A percentile compares a stretch with the other conserved stretches of the same genome.
These are phyloP conservation scores for Kodamaea laetipori DNA, from an alignment of 805 yeast genomes.

Conservation along the genomic window DNA sequence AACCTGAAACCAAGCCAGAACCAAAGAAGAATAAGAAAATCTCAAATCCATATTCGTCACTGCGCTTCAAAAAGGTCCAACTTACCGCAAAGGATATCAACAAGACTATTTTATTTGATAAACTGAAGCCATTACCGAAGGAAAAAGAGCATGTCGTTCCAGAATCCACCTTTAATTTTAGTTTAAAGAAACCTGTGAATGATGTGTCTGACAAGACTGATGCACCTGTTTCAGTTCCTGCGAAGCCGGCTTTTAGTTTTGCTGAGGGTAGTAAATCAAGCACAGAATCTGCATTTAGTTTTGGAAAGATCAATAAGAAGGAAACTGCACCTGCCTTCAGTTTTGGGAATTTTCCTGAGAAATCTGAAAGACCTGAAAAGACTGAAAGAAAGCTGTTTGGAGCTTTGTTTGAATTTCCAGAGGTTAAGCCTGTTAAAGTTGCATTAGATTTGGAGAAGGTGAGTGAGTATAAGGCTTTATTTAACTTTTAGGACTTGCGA, in stretches of 20 bases:
- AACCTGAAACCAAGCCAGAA: not conserved
- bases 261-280: no score
- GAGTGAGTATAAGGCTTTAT: slow-evolving; percentile 27
- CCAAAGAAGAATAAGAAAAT: slow-evolving; percentile 10
- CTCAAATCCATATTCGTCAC: slow-evolving; percentile 17
- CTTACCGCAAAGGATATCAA: slow-evolving; percentile 38
- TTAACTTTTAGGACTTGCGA: slow-evolving; percentile 30
- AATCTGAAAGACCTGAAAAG: no score
- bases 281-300: no score
- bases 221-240: no score
- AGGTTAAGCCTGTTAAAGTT: slow-evolving; percentile 21
- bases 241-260: no score
- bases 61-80: slow-evolving; percentile 9
- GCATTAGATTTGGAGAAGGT: slow-evolving; percentile 29
- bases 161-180: slow-evolving; percentile 10
- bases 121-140: slow-evolving; percentile 26
- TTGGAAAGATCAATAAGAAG: not conserved
- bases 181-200: slow-evolving; percentile 6
- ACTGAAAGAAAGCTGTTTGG: slow-evolving; percentile 6
- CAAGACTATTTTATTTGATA: slow-evolving; percentile 37
- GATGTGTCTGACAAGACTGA: no score
- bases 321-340: slow-evolving; percentile 1
- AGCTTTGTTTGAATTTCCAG: slow-evolving; percentile 26
- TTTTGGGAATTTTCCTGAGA: not conserved
- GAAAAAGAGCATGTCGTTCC: slow-evolving; percentile 7